A percentile compares a stretch with the other conserved stretches of the same genome.
Conservation (phyloP, 2,329 filamentous ascomycete species). For the Hymenoscyphus infarciens region DNA sequence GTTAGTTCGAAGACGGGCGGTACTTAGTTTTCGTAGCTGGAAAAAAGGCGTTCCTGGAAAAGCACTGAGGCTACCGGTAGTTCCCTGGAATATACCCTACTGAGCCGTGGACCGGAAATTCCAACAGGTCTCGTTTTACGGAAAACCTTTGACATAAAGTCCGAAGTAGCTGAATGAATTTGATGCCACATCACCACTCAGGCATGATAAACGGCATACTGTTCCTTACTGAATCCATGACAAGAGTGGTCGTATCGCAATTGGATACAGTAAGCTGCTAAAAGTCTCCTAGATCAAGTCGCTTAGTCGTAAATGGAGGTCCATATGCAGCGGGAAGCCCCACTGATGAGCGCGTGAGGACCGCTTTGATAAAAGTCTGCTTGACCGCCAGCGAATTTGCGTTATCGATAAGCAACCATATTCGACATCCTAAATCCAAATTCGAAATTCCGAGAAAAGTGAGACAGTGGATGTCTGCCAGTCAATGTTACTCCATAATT, state of each 20-base stretch:
- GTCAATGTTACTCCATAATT: constrained; percentile 1
- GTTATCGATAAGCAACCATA: neutral
- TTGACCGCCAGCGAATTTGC: constrained; percentile 1
- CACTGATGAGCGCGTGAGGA: neutral
- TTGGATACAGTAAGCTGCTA: neutral
- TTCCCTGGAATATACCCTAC: neutral
- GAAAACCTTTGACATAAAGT: neutral
- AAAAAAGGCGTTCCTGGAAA: constrained; percentile 10
- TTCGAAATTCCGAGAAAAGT: neutral
- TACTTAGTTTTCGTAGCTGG: neutral
- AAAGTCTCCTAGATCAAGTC: neutral
- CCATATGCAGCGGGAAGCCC: neutral
- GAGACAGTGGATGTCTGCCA: neutral
- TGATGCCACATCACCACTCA: neutral
- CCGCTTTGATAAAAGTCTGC: neutral
- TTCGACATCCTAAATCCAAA: neutral
- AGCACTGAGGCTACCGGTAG: neutral
- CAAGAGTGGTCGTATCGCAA: neutral
- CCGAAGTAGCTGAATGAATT: neutral
- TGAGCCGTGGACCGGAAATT: neutral
- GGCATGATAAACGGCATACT: neutral
- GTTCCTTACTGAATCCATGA: neutral
- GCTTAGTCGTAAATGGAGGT: neutral
- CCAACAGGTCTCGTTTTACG: neutral
- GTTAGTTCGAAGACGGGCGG: neutral